A percentile compares a stretch with the other conserved stretches of the same genome.
phyloP scores from a whole-genome alignment of 1,284 basidiomycete genomes.

The Leccinum pachyderme region DNA sequence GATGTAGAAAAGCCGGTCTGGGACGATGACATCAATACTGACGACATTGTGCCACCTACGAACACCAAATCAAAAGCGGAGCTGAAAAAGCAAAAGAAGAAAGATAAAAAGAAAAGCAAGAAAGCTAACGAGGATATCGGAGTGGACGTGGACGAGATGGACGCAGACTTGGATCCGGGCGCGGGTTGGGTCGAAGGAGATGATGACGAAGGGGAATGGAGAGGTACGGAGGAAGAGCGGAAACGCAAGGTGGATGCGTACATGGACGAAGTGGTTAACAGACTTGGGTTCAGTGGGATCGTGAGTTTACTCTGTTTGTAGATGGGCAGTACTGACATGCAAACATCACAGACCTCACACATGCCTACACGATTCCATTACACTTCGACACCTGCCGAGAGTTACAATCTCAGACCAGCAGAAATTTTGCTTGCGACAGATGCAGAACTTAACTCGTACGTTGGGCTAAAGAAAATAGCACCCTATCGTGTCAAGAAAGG shows the following conservation, averaged over 20 bases:
- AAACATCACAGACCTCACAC: conserved; percentile 68
- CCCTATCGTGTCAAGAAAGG: conserved; percentile 66
- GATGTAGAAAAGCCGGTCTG: conserved; percentile 79
- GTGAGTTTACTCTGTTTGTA: conserved; percentile 44
- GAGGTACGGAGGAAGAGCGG: conserved; percentile 84
- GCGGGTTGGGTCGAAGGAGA: conserved; percentile 23
- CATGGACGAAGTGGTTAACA: conserved; percentile 88
- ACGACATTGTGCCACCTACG: conserved; percentile 53
- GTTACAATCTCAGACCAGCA: conserved; percentile 75
- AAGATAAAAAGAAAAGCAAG: conserved; percentile 55
- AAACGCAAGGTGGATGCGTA: conserved; percentile 80
- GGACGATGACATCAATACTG: conserved; percentile 87
- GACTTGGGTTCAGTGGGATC: conserved; percentile 94
- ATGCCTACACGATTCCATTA: conserved; percentile 95
- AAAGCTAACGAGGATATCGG: conserved; percentile 46
- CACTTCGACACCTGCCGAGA: conserved; percentile 63
- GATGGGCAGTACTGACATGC: conserved; percentile 4
- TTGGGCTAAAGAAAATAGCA: conserved; percentile 87
- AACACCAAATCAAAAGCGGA: conserved; percentile 36
- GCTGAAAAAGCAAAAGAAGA: conserved; percentile 48
- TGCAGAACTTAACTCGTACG: conserved; percentile 88
- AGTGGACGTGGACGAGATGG: conserved; percentile 70
- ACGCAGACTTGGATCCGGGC: conserved; percentile 55
- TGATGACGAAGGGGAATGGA: conserved; percentile 65
- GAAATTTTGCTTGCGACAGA: conserved; percentile 95